Conservation (phyloP, 2,329 filamentous ascomycete genomes). For the Chrysosporium queenslandicum region DNA sequence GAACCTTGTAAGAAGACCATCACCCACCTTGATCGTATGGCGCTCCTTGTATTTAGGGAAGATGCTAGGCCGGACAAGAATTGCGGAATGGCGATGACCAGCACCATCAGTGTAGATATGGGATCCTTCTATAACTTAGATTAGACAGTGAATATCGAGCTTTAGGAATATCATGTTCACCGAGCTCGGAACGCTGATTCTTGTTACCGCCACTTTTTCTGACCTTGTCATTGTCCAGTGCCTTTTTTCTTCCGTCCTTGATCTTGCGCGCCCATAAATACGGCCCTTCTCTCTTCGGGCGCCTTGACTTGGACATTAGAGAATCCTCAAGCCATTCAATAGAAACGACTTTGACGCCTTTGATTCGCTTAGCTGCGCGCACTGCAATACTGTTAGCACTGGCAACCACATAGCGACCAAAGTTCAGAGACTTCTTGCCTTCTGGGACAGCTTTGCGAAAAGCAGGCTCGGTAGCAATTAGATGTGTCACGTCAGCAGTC, state of each 20-base stretch:
- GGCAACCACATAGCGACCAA: background rate
- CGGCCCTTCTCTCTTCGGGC: conserved; percentile 27
- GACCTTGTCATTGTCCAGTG: conserved; percentile 26
- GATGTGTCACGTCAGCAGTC: conserved; percentile 54
- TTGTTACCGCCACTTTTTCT: background rate
- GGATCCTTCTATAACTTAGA: conserved; percentile 43
- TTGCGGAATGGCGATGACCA: conserved; percentile 55
- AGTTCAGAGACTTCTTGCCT: conserved; percentile 23
- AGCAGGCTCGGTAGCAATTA: conserved; percentile 56
- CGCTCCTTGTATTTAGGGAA: conserved; percentile 46
- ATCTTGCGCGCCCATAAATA: conserved; percentile 24
- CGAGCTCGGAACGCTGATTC: background rate
- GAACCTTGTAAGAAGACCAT: background rate
- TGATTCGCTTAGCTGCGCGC: conserved; percentile 29
- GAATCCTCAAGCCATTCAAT: conserved; percentile 42
- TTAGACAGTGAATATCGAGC: background rate
- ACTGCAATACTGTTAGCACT: conserved; percentile 26
- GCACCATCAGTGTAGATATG: conserved; percentile 55
- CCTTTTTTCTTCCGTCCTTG: conserved; percentile 33
- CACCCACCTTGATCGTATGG: conserved; percentile 50
- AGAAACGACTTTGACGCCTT: conserved; percentile 36
- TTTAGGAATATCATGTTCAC: background rate
- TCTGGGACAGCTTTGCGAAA: conserved; percentile 44
- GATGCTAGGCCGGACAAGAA: conserved; percentile 46
- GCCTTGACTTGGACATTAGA: conserved; percentile 25